Evolutionary conservation across 163 green algal genomes (phyloP), one percentile per base, ranked within the genome.

Genomic region (Coccomyxa subellipsoidea): DNA sequence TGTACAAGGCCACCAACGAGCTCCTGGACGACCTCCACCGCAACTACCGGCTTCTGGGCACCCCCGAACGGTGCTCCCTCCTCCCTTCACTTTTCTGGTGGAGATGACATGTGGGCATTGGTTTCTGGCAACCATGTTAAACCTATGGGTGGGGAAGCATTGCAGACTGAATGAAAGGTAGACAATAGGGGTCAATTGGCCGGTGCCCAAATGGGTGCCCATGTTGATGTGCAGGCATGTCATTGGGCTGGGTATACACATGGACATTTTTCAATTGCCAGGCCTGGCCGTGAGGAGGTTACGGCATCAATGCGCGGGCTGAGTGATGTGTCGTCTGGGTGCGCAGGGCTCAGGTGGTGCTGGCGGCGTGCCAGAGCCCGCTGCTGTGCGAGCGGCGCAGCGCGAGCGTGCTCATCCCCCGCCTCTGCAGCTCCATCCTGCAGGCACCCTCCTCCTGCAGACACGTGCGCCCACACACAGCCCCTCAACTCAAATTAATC

Each of bases 21-120:
- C 90, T 97, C 79, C 84, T 96, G 84, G 89, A 94, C n/a, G 94
- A 97, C 76, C 84, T 97, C 78, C 84, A 91, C 84, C 84, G 78
- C 69, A 93, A 97, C 84, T 83, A 89, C 15, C 87, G 90, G 81
- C 88, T 94, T 84, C 89, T 98, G 76, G 91, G 91, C 81, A 92
- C 87, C 2, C 87, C 90, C 40, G 89, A 94, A 78, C 72, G 83
- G 72, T 86, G 40, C 15, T 71, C 36, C 38, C 32, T 86, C n/a
- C 76, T 75, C 3, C 5, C 10, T 35, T 10, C 4, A 25, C 27
- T 29, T 39, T 32, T 47, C 4, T 70, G 47, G 47, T 8, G 23
- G n/a, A n/a, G n/a, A n/a, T n/a, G n/a, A n/a, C n/a, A n/a, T n/a
- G n/a, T n/a, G n/a, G n/a, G n/a, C n/a, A n/a, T n/a, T n/a, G n/a